Conservation (phyloP, 257 asterid species). For the Fraxinus americana region DNA sequence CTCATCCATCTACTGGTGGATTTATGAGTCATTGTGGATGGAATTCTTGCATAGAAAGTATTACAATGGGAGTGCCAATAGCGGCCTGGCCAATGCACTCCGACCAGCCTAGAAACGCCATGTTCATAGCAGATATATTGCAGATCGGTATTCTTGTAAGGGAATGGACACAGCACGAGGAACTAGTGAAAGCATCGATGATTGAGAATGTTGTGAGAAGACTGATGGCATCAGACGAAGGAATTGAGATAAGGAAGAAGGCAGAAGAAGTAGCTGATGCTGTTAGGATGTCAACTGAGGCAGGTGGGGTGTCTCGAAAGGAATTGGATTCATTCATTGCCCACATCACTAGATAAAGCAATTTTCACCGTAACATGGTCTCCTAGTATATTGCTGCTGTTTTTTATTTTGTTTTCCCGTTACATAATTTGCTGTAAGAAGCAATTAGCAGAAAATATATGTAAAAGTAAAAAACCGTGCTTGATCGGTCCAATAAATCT, state of each 20-base stretch:
- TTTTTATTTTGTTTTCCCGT: too few species aligned
- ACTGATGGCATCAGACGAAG: constrained; percentile 46
- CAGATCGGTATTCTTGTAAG: constrained; percentile 35
- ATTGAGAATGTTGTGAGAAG: constrained; percentile 35
- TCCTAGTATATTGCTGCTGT: too few species aligned
- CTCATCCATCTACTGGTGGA: constrained; percentile 45
- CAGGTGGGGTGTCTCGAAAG: constrained; percentile 19
- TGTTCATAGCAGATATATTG: constrained; percentile 34
- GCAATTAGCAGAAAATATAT: too few species aligned
- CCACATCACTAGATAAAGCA: constrained; percentile 28
- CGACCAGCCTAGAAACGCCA: constrained; percentile 49
- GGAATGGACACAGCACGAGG: constrained; percentile 38
- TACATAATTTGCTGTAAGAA: too few species aligned
- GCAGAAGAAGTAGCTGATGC: constrained; percentile 35
- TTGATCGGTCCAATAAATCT: too few species aligned
- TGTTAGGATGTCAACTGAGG: neutral
- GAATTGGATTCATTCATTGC: constrained; percentile 33
- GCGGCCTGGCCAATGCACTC: constrained; percentile 66
- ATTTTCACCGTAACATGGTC: too few species aligned
- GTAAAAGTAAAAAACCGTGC: too few species aligned
- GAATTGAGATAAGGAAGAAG: constrained; percentile 35
- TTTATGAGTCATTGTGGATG: constrained; percentile 63
- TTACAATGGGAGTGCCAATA: constrained; percentile 48
- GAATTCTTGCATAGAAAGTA: constrained; percentile 62
- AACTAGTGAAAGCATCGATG: constrained; percentile 4